A percentile compares a stretch with the other conserved stretches of the same genome.
These are phyloP conservation scores for Iris pallida DNA, from an alignment of 116 monocot genomes.

Conservation along the genomic window DNA sequence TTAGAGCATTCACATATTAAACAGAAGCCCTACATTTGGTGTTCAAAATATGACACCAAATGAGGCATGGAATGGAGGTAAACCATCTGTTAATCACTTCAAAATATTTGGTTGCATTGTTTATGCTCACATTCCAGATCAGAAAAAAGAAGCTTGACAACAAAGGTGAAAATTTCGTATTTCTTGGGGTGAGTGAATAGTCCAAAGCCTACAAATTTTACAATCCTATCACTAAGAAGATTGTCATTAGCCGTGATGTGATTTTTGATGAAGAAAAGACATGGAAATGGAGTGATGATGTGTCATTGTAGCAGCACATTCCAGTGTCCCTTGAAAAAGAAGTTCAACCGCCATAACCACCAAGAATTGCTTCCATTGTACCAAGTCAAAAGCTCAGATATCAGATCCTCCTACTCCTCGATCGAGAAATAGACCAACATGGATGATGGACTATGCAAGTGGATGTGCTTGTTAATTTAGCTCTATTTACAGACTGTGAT, in stretches of 20 bases:
- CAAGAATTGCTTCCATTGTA: not conserved
- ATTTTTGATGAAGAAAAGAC: not conserved
- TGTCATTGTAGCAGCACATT: too few species aligned
- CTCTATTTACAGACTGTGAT: too few species aligned
- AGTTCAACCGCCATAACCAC: not conserved
- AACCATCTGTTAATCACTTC: not conserved
- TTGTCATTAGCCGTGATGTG: not conserved
- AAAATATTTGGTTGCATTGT: not conserved
- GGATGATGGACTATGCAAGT: too few species aligned
- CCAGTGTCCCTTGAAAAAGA: too few species aligned
- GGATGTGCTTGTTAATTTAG: not conserved
- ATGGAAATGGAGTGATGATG: not conserved
- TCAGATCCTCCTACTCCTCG: too few species aligned
- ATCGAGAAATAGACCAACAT: too few species aligned
- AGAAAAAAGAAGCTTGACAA: constrained; percentile 1
- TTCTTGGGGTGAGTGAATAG: not conserved
- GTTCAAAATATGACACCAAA: not conserved
- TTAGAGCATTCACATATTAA: constrained; percentile 1
- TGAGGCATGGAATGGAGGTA: not conserved
- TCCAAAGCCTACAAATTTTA: not conserved
- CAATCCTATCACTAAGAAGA: not conserved
- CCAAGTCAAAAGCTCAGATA: too few species aligned
- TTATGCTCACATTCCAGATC: not conserved
- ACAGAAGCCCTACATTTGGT: not conserved
- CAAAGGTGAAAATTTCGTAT: not conserved